Evolutionary conservation across 202 grass and related monocot genomes (phyloP), one percentile per base, ranked within the genome.

Genomic region (Setaria italica): DNA sequence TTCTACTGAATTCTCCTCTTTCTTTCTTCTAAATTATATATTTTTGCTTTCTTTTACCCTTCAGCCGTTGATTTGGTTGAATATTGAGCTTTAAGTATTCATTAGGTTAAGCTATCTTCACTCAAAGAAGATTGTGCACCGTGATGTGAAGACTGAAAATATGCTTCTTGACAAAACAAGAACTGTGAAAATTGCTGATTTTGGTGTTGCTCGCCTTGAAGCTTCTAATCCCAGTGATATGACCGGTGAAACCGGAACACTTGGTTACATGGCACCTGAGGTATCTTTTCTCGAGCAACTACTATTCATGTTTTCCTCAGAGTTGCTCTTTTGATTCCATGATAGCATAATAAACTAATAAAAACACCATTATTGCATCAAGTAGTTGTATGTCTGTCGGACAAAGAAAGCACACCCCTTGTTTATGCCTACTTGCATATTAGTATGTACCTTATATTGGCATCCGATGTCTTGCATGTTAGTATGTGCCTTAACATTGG

Each of bases 201-300:
- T 99, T 85, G 96, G 96, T 49, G 96, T 99, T 84, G 96, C 96
- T 80, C 91, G 96, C 7, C 84, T 91, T 70, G 96, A 99, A 76
- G 96, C 96, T 88, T 76, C 78, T 88, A 99, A 99, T 82, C 96
- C 91, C 34, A 94, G 93, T 42, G 96, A 99, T 39, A 99, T 99
- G 93, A 99, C 96, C 0, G 96, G 96, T 11, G 96, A 99, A 91
- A 99, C 93, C 35, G 97, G 97, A 85, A 99, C 97, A 17, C 90
- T 99, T 70, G 97, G 97, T 85, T 99, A 99, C 85, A 99, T 99
- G 97, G 97, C 97, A 19, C 97, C 97, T 19, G 97, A 99, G 97
- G 97, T 99, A 94, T 17, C 37, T 58, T 15, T 47, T 72, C 66
- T 49, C 30, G 5, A 19, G 69, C 4, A 5, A 7, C 5, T 0